Evolutionary conservation across 2,329 filamentous ascomycete genomes (phyloP).

Genomic region (Fusarium sulawesiense): DNA sequence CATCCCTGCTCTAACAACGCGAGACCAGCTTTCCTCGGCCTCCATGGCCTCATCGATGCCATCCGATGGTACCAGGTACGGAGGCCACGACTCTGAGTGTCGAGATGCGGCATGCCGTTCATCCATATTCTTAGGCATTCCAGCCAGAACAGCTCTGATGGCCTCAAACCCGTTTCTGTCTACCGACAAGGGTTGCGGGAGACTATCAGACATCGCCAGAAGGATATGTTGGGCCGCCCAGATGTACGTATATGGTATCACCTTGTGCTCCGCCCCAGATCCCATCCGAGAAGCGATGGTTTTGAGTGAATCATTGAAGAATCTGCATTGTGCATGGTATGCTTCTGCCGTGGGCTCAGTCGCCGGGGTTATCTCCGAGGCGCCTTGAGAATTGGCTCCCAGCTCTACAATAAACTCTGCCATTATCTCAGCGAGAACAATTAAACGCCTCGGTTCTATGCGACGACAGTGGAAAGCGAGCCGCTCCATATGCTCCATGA

Average conservation of each 20-base stretch:
- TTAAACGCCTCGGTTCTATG: slow-evolving; percentile 50
- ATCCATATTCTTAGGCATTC: slow-evolving; percentile 61
- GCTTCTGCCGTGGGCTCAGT: slow-evolving; percentile 27
- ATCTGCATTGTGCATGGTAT: slow-evolving; percentile 46
- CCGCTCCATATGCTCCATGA: slow-evolving; percentile 42
- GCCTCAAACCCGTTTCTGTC: slow-evolving; percentile 64
- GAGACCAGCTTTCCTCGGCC: slow-evolving; percentile 64
- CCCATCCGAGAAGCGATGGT: slow-evolving; percentile 45
- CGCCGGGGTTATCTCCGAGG: not conserved
- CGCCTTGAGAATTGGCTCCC: slow-evolving; percentile 7
- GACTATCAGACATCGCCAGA: slow-evolving; percentile 61
- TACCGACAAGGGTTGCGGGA: slow-evolving; percentile 63
- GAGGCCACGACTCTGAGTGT: slow-evolving; percentile 68
- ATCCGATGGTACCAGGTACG: slow-evolving; percentile 67
- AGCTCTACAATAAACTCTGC: slow-evolving; percentile 45
- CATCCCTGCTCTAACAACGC: slow-evolving; percentile 63
- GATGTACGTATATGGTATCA: slow-evolving; percentile 49
- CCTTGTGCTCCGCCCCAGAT: slow-evolving; percentile 40
- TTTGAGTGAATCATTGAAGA: slow-evolving; percentile 49
- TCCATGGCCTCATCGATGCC: slow-evolving; percentile 68
- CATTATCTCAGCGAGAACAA: slow-evolving; percentile 47
- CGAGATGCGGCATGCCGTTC: slow-evolving; percentile 63
- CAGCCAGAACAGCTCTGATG: slow-evolving; percentile 65
- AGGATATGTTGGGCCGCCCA: slow-evolving; percentile 70
- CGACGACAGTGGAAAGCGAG: slow-evolving; percentile 49